phyloP scores from a whole-genome alignment of 495 filamentous ascomycete genomes.

The Bombardia bombarda region DNA sequence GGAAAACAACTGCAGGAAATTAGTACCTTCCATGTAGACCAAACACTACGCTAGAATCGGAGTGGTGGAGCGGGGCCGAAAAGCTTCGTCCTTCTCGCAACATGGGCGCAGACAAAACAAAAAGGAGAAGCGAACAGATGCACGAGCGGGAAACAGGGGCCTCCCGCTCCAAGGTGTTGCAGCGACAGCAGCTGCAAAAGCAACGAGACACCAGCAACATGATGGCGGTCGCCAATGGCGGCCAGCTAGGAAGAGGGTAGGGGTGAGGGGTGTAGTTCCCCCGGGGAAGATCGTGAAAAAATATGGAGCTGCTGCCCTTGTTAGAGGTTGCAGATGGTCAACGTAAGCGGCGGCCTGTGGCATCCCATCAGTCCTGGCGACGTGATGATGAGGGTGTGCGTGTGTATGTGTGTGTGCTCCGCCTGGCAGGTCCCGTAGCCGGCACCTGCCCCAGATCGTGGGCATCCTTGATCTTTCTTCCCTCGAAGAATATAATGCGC shows the following conservation, averaged over 20 bases:
- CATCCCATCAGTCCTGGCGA: no score
- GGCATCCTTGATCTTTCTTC: no score
- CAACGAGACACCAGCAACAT: constrained; percentile 3
- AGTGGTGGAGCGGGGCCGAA: constrained; percentile 6
- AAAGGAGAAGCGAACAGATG: constrained; percentile 9
- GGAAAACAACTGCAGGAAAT: constrained; percentile 4
- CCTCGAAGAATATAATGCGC: no score
- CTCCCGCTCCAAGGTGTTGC: constrained; percentile 13
- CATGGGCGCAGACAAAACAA: not conserved
- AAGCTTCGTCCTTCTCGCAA: constrained; percentile 2
- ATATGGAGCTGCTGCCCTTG: no score
- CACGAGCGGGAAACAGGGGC: constrained; percentile 26
- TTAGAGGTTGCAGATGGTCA: no score
- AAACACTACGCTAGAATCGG: no score
- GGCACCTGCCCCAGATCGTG: no score
- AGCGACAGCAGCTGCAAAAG: constrained; percentile 15
- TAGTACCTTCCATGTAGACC: not conserved
- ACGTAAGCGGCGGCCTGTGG: no score
- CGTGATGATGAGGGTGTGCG: no score
- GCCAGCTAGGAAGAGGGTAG: not conserved
- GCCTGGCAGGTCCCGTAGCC: no score
- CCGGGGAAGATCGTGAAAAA: not conserved
- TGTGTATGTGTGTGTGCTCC: no score
- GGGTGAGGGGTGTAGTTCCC: not conserved
- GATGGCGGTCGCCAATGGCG: constrained; percentile 5